Evolutionary conservation across 176 grass and related monocot species (phyloP), one percentile per base, ranked within the genome.

Genomic region (Ensete glaucum): DNA sequence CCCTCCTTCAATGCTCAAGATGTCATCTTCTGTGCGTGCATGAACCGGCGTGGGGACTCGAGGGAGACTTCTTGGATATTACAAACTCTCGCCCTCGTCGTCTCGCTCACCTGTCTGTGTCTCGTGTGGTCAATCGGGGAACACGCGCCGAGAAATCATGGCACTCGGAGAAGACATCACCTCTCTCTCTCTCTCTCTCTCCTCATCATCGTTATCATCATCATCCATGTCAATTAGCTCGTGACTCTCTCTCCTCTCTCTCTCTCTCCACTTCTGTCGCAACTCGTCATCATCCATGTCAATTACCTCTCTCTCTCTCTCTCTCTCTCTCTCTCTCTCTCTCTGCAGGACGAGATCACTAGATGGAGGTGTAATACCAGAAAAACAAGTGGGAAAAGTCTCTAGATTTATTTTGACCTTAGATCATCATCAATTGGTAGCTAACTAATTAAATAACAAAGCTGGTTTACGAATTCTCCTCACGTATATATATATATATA

Each of bases 51-150:
- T 19, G 57, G 20, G 57, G 20, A 9, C 15, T 6, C 15, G 57
- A 17, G 17, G 57, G 57, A n/a, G 57, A 62, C n/a, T 6, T 6
- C 57, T 62, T 21, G 57, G 57, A 9, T 15, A 6, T 6, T 5
- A 7, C 34, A 43, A 43, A 6, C 34, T 43, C 34, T 43, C 34
- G 5, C 34, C 34, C 57, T 62, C 57, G 3, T 21, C 13, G 0
- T 17, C 57, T 62, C 57, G 4, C 57, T 62, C 12, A 21, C 6
- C 57, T 62, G 57, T 60, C 57, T 64, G 67, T 58, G 56, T 75
- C 72, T 81, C 75, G 84, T 82, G 84, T 86, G 84, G 79, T 86
- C 84, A 81, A 86, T 86, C 84, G 82, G 81, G 73, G 74, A 79
- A 86, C 79, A 82, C 62, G 84, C 84, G 54, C 64, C 59, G 48